These are phyloP conservation scores for Gonium pectorale DNA, from an alignment of 139 green algal species.

Conservation along the genomic window DNA sequence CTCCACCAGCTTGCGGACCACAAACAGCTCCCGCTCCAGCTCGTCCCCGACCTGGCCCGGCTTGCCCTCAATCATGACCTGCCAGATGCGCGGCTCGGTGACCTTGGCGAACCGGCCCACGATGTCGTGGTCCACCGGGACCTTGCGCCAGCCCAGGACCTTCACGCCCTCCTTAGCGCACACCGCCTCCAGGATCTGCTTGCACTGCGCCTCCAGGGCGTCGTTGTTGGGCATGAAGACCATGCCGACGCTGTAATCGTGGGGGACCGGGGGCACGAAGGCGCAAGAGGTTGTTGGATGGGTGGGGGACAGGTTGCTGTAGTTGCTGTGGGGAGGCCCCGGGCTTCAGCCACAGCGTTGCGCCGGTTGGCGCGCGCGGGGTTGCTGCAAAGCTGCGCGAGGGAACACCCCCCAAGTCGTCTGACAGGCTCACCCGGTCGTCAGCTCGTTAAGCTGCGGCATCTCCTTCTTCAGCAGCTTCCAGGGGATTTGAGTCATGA, in stretches of 20 bases:
- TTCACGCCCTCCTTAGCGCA: conserved; percentile 82
- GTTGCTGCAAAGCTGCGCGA: too few species aligned
- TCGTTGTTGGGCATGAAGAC: conserved; percentile 97
- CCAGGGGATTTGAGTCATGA: conserved; percentile 99
- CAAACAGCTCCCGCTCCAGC: conserved; percentile 96
- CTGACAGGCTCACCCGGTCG: too few species aligned
- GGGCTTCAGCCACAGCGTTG: too few species aligned
- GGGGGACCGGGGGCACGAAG: not conserved
- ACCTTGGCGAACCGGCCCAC: conserved; percentile 90
- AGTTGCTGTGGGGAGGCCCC: too few species aligned
- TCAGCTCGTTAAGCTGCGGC: conserved; percentile 71
- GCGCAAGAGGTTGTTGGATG: too few species aligned
- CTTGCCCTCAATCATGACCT: conserved; percentile 78
- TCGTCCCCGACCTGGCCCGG: conserved; percentile 76
- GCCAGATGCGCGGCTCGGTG: conserved; percentile 93
- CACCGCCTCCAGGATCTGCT: conserved; percentile 83
- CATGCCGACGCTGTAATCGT: conserved; percentile 91
- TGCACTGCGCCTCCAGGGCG: conserved; percentile 73
- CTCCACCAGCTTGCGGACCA: conserved; percentile 95
- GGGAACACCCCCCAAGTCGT: too few species aligned
- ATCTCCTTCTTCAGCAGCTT: conserved; percentile 88
- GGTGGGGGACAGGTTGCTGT: too few species aligned
- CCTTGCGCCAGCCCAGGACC: conserved; percentile 93
- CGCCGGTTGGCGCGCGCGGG: too few species aligned
- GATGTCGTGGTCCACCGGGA: conserved; percentile 89